Evolutionary conservation across 176 grass and related monocot genomes (phyloP), one percentile per base, ranked within the genome.

Genomic region (Tuctoria greenei): DNA sequence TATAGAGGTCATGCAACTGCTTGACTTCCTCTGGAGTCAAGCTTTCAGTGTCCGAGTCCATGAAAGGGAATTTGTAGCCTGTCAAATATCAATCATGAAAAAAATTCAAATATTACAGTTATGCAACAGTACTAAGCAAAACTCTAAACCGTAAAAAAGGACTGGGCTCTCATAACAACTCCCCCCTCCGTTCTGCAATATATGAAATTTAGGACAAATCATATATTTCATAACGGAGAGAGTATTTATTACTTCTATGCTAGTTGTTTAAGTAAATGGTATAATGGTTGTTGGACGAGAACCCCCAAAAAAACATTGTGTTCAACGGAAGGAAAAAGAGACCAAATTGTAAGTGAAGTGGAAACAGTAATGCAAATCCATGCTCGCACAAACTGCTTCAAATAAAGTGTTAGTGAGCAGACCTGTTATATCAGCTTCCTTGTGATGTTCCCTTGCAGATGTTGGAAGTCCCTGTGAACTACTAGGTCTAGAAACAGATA

Each of bases 1-100:
- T 91, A 52, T 93, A 97, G n/a, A 74, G 43, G 65, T 70, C 79
- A 46, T 91, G 88, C 69, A 97, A n/a, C 46, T 88, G 78, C 71
- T 89, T 87, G 50, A 97, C 72, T 75, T 93, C 91, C 15, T 24
- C 81, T 34, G 49, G 23, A 13, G 71, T 85, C 56, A 93, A 84
- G 27, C 84, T 86, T 69, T 81, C 83, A 52, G 84, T 81, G 71
- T 89, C 78, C 3, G 78, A 79, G n/a, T 90, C 75, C 91, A 97
- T 83, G 78, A 90, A 92, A 59, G 95, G 95, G 72, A 87, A 92
- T 67, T 34, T 85, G 18, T 58, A 24, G 39, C 75, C 88, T 93
- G 84, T 59, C 24, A 61, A 74, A 68, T 35, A 4, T 37, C 36
- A 76, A 26, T 58, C 10, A 12, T 25, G 23, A 58, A 25, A 23